Percentiles rank a stretch among this genome's conserved stretches.
phyloP scores from a whole-genome alignment of 2,329 filamentous ascomycete genomes.

The Phaeosphaeria sp. region DNA sequence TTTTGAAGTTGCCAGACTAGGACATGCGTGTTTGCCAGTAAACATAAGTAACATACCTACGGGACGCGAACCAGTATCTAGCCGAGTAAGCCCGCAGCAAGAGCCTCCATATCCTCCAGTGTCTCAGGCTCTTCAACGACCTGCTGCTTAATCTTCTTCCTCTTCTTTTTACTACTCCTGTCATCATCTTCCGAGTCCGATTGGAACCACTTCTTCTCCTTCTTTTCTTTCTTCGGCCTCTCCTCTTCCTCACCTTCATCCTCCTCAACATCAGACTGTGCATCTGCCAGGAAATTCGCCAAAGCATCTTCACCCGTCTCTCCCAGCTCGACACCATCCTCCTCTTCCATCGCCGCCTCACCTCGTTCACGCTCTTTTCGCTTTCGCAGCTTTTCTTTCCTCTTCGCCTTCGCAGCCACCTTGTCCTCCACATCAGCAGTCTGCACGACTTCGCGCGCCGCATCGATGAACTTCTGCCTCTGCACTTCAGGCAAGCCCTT shows the following conservation, averaged over 20 bases:
- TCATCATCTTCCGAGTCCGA: conserved; percentile 65
- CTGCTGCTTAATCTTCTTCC: conserved; percentile 65
- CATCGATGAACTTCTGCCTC: conserved; percentile 76
- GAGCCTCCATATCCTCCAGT: conserved; percentile 76
- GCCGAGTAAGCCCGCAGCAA: conserved; percentile 74
- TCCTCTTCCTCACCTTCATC: conserved; percentile 53
- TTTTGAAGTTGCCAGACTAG: too few species aligned
- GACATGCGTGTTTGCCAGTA: too few species aligned
- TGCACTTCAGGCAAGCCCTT: conserved; percentile 79
- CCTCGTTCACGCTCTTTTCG: conserved; percentile 70
- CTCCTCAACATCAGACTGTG: conserved; percentile 47
- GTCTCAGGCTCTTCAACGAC: conserved; percentile 75
- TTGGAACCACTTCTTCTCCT: conserved; percentile 81
- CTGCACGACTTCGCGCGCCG: conserved; percentile 73
- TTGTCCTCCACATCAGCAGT: conserved; percentile 85
- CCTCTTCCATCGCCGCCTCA: conserved; percentile 40
- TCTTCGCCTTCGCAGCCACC: conserved; percentile 77
- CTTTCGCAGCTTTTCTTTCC: conserved; percentile 76
- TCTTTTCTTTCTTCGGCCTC: conserved; percentile 71
- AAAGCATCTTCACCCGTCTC: conserved; percentile 47
- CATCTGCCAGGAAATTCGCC: conserved; percentile 52
- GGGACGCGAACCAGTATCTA: not conserved
- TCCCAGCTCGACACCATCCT: conserved; percentile 36
- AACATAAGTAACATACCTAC: too few species aligned
- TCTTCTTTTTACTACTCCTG: conserved; percentile 39